Evolutionary conservation across 2,329 filamentous ascomycete genomes (phyloP).

Genomic region (Penicillium sp.): DNA sequence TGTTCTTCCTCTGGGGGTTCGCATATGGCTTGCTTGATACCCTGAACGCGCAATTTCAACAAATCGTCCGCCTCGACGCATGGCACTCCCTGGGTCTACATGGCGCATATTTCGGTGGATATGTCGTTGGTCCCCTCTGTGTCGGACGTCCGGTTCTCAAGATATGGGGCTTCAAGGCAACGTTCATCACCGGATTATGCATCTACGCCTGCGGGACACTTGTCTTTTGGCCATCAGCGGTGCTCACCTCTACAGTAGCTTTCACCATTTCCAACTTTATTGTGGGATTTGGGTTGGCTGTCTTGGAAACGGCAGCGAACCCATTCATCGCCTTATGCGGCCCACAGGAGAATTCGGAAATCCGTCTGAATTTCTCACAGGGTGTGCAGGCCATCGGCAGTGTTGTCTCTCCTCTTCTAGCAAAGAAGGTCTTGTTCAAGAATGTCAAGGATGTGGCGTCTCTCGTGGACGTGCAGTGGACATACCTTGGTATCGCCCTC

Average conservation of each 20-base stretch:
- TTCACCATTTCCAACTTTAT: constrained; percentile 60
- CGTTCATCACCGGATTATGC: constrained; percentile 54
- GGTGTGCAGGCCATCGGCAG: constrained; percentile 57
- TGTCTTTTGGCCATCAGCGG: constrained; percentile 60
- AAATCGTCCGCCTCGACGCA: constrained; percentile 37
- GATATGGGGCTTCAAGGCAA: constrained; percentile 57
- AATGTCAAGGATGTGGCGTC: constrained; percentile 44
- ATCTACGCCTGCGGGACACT: constrained; percentile 59
- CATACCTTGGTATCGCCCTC: constrained; percentile 58
- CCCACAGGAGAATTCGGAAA: constrained; percentile 54
- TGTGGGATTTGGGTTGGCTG: constrained; percentile 54
- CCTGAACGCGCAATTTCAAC: constrained; percentile 61
- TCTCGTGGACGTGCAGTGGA: constrained; percentile 58
- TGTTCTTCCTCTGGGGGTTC: constrained; percentile 87
- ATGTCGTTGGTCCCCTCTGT: constrained; percentile 51
- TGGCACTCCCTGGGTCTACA: constrained; percentile 47
- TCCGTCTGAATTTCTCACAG: constrained; percentile 56
- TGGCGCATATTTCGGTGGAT: constrained; percentile 55
- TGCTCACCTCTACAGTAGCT: constrained; percentile 55
- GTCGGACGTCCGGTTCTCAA: constrained; percentile 52
- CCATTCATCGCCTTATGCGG: constrained; percentile 59
- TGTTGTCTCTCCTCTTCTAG: constrained; percentile 54
- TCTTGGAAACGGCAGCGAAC: constrained; percentile 56
- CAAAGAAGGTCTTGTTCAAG: constrained; percentile 53
- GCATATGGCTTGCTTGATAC: constrained; percentile 82